Evolutionary conservation across 768 basidiomycete genomes (phyloP).

Genomic region (Scleroderma bovista): DNA sequence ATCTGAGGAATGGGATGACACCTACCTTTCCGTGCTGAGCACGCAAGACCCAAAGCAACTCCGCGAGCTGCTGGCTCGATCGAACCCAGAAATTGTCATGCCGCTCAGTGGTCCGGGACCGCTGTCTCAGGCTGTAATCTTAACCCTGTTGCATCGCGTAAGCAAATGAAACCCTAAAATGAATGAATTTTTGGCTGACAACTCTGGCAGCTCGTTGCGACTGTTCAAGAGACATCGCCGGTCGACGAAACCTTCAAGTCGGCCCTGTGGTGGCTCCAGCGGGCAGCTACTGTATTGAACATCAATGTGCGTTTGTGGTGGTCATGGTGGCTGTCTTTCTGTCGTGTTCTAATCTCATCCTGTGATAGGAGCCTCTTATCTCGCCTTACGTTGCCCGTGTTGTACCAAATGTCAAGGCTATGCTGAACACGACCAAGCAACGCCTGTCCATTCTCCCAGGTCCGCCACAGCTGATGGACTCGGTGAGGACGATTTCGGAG

Average conservation of each 20-base stretch:
- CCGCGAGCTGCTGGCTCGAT: constrained; percentile 65
- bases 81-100: constrained; percentile 77
- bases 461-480: constrained; percentile 60
- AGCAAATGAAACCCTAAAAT: constrained; percentile 22
- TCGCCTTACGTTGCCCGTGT: constrained; percentile 79
- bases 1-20: constrained; percentile 79
- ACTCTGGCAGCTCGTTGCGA: constrained; percentile 55
- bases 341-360: background rate
- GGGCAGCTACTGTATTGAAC: constrained; percentile 63
- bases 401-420: constrained; percentile 70
- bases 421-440: constrained; percentile 74
- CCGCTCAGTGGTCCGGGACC: constrained; percentile 64
- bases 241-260: constrained; percentile 78
- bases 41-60: constrained; percentile 71
- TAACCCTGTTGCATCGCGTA: constrained; percentile 80
- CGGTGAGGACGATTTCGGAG: constrained; percentile 64
- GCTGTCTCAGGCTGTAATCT: constrained; percentile 77
- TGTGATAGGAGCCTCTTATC: constrained; percentile 66
- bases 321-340: constrained; percentile 14
- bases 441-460: constrained; percentile 74
- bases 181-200: constrained; percentile 1
- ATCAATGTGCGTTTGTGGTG: constrained; percentile 53
- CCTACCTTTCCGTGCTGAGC: constrained; percentile 70
- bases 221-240: constrained; percentile 71
- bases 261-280: constrained; percentile 84